Percentiles rank a stretch among this genome's conserved stretches.
Conservation (phyloP, 2,329 filamentous ascomycete species). For the Cordyceps farinosa region DNA sequence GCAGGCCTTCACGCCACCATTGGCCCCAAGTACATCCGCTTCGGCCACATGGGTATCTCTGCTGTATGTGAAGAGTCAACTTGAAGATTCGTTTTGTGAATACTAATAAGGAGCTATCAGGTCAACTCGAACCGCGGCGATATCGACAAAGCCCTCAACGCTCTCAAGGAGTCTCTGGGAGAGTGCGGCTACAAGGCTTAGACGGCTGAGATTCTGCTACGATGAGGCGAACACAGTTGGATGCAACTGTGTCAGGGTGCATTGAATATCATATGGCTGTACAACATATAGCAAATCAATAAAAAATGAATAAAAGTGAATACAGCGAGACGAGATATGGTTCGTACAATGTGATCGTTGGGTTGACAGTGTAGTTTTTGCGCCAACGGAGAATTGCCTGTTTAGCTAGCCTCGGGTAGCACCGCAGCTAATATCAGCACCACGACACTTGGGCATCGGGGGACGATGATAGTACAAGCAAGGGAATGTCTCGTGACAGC, state of each 20-base stretch:
- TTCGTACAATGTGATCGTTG: neutral
- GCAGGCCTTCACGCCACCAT: constrained; percentile 96
- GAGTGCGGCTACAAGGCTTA: constrained; percentile 61
- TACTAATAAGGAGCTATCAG: constrained; percentile 26
- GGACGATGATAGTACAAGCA: neutral
- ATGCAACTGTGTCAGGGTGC: neutral
- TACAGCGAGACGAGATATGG: neutral
- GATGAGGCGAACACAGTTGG: neutral
- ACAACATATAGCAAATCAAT: constrained; percentile 1
- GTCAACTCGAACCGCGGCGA: constrained; percentile 76
- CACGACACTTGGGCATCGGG: neutral
- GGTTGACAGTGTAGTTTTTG: neutral
- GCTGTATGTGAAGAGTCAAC: constrained; percentile 51
- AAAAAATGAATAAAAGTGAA: neutral
- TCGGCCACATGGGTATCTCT: constrained; percentile 97
- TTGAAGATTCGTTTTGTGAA: neutral
- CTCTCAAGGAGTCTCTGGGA: constrained; percentile 67
- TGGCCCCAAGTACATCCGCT: constrained; percentile 86
- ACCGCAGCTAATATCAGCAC: neutral
- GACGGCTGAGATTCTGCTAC: neutral
- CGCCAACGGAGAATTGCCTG: neutral
- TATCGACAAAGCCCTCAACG: constrained; percentile 77
- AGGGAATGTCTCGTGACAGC: neutral
- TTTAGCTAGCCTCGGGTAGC: neutral
- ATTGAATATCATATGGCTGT: constrained; percentile 7